Conservation (phyloP, 129 eudicot genomes). For the Apium graveolens region DNA sequence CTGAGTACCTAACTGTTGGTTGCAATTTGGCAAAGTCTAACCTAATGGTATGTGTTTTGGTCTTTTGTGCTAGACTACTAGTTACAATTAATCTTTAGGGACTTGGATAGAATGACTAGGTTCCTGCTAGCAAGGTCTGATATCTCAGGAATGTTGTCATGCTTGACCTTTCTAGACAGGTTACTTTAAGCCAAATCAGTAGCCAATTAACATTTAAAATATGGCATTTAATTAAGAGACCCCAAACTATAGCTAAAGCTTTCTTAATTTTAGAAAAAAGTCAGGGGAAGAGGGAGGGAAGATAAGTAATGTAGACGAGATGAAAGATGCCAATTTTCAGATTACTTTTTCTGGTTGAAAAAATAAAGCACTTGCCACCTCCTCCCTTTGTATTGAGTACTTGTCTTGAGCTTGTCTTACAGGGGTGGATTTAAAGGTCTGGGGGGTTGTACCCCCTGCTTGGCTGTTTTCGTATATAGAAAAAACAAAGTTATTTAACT, state of each 20-base stretch:
- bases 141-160: not conserved
- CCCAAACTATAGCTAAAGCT: not conserved
- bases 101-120: not conserved
- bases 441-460: not conserved
- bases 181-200: not conserved
- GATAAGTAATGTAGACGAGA: too few species aligned
- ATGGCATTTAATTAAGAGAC: not conserved
- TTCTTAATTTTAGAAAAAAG: too few species aligned
- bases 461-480: not conserved
- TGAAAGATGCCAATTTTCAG: not conserved
- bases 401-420: not conserved
- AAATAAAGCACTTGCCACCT: not conserved
- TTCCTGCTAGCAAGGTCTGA: too few species aligned
- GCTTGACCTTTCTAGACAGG: not conserved
- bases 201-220: not conserved
- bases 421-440: too few species aligned
- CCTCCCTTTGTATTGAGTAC: not conserved
- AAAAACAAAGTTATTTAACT: not conserved
- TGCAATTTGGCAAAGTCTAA: not conserved
- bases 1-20: not conserved
- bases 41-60: not conserved
- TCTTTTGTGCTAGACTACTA: not conserved
- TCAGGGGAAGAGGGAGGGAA: too few species aligned
- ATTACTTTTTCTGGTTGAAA: not conserved
- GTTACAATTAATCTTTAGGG: not conserved